phyloP scores from a whole-genome alignment of 1,284 basidiomycete genomes.

The Coriolopsis trogii region DNA sequence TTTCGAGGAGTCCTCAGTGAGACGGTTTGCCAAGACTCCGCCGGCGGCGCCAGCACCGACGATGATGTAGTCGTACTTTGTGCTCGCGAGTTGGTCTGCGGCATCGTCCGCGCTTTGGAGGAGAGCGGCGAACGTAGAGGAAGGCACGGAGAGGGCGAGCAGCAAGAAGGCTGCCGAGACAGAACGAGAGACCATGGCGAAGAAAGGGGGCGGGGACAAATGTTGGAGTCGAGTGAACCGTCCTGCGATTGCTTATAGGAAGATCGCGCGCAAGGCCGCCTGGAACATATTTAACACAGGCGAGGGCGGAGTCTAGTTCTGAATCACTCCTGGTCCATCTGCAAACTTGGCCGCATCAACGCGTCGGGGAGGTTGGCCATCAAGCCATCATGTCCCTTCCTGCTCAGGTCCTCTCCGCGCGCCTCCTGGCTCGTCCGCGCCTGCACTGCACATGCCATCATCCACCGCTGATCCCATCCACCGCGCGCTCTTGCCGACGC shows the following conservation, averaged over 20 bases:
- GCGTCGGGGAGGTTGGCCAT: neutral
- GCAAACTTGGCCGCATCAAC: no score
- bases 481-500: no score
- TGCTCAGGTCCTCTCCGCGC: no score
- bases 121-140: neutral
- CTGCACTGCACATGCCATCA: no score
- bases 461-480: no score
- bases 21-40: constrained; percentile 28
- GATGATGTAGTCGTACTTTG: constrained; percentile 9
- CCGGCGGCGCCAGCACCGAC: constrained; percentile 21
- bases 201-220: neutral
- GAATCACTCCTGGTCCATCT: neutral
- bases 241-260: neutral
- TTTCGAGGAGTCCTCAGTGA: constrained; percentile 27
- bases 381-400: neutral
- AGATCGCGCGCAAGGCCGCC: neutral
- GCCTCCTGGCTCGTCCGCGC: no score
- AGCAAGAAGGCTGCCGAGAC: neutral
- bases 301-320: neutral
- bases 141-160: neutral
- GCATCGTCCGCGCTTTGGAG: constrained; percentile 7
- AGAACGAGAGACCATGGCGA: constrained; percentile 1
- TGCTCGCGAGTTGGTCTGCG: constrained; percentile 1
- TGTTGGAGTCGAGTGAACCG: constrained; percentile 3
- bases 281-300: neutral